Evolutionary conservation across 805 yeast species (phyloP).

Genomic region (Kodamaea kaohsiungensis): DNA sequence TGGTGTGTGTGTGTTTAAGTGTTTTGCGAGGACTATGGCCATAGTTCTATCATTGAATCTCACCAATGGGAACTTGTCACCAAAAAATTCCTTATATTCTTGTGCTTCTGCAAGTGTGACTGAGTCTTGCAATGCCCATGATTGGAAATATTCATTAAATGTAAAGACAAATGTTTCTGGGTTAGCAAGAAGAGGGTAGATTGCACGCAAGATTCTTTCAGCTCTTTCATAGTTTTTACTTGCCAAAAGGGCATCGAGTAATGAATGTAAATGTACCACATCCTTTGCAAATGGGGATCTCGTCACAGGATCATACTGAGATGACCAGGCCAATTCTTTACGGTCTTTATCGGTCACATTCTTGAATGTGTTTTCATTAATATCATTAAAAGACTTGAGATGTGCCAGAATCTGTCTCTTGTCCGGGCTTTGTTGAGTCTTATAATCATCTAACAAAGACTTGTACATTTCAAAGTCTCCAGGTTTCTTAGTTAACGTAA

Average conservation of each 20-base stretch:
- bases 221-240: conserved; percentile 71
- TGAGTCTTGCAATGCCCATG: conserved; percentile 40
- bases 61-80: conserved; percentile 25
- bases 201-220: conserved; percentile 60
- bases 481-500: background rate
- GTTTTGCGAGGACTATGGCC: conserved; percentile 57
- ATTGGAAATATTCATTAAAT: conserved; percentile 62
- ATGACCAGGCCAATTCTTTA: conserved; percentile 36
- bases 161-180: conserved; percentile 59
- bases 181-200: conserved; percentile 48
- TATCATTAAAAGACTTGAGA: conserved; percentile 15
- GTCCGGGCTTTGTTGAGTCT: conserved; percentile 6
- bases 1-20: conserved; percentile 16
- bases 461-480: conserved; percentile 15
- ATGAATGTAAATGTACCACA: conserved; percentile 68
- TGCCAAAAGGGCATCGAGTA: conserved; percentile 75
- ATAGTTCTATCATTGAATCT: conserved; percentile 52
- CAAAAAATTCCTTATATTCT: conserved; percentile 37
- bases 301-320: conserved; percentile 41
- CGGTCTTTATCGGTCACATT: conserved; percentile 16
- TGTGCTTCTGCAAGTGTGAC: conserved; percentile 45
- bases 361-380: conserved; percentile 10
- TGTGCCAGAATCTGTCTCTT: conserved; percentile 11
- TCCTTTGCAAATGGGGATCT: conserved; percentile 53
- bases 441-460: conserved; percentile 15